Percentiles rank a stretch among this genome's conserved stretches.
phyloP scores from a whole-genome alignment of 495 filamentous ascomycete genomes.

The Hypoxylon lienhwacheense region DNA sequence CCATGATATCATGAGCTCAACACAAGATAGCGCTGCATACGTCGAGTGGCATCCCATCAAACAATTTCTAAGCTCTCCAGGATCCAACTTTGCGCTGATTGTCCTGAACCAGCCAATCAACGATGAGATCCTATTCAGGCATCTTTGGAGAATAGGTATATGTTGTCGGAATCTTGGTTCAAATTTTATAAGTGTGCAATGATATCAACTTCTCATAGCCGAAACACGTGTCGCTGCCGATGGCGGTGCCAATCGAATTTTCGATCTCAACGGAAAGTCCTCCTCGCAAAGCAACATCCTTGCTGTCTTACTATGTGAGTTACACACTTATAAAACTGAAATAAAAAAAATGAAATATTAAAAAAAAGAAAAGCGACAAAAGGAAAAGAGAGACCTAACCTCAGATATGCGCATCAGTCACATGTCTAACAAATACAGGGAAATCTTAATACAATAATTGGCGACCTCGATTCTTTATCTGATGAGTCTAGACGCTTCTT shows the following conservation, averaged over 20 bases:
- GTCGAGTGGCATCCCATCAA: conserved; percentile 40
- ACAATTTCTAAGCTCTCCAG: conserved; percentile 24
- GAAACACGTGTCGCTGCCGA: conserved; percentile 74
- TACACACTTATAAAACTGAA: too few relatives aligned
- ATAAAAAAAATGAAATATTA: too few relatives aligned
- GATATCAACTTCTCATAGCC: conserved; percentile 46
- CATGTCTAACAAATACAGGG: conserved; percentile 38
- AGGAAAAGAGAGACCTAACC: too few relatives aligned
- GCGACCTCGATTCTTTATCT: conserved; percentile 84
- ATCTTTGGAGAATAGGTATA: conserved; percentile 63
- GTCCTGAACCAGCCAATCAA: conserved; percentile 74
- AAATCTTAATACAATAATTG: conserved; percentile 71
- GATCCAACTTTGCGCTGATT: conserved; percentile 59
- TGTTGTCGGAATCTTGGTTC: too few relatives aligned
- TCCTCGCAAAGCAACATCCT: background rate
- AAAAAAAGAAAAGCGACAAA: too few relatives aligned
- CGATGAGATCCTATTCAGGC: conserved; percentile 49
- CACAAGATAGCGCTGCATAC: background rate
- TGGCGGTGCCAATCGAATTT: conserved; percentile 83
- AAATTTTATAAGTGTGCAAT: background rate
- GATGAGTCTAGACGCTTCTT: conserved; percentile 63
- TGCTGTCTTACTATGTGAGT: conserved; percentile 22
- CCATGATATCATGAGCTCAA: conserved; percentile 4
- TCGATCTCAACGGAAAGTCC: conserved; percentile 52
- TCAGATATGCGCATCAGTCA: too few relatives aligned